These are phyloP conservation scores for Spinacia oleracea DNA, from an alignment of 179 eudicot species.

Conservation along the genomic window DNA sequence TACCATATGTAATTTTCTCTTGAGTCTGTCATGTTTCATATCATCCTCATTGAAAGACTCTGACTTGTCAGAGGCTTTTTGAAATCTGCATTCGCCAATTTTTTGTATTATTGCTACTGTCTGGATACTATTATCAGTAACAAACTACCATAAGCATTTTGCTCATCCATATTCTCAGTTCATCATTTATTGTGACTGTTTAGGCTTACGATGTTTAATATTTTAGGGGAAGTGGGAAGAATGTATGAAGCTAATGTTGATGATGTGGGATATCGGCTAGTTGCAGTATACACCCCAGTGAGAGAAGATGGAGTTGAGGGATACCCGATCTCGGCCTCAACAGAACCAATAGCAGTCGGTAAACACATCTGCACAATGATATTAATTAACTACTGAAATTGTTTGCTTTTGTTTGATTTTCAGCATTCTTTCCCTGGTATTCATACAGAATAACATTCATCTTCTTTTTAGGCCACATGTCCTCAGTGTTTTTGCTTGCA, in stretches of 20 bases:
- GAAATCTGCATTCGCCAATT: background rate
- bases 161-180: background rate
- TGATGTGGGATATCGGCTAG: constrained; percentile 96
- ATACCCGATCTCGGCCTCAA: constrained; percentile 84
- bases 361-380: constrained; percentile 24
- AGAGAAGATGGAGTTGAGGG: constrained; percentile 97
- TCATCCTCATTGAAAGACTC: background rate
- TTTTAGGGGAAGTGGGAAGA: constrained; percentile 86
- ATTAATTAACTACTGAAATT: background rate
- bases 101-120: constrained; percentile 4
- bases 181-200: background rate
- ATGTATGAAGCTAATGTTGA: constrained; percentile 99
- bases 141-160: background rate
- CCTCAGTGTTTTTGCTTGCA: background rate
- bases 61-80: background rate
- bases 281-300: constrained; percentile 84
- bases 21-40: no score
- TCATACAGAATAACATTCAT: background rate
- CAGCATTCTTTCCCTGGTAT: background rate
- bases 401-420: background rate
- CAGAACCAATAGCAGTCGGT: constrained; percentile 94
- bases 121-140: background rate
- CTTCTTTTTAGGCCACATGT: background rate
- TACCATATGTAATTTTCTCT: background rate
- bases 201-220: constrained; percentile 3